A percentile compares a stretch with the other conserved stretches of the same genome.
These are phyloP conservation scores for Cytospora paraplurivora DNA, from an alignment of 2,329 filamentous ascomycete species.

Conservation along the genomic window DNA sequence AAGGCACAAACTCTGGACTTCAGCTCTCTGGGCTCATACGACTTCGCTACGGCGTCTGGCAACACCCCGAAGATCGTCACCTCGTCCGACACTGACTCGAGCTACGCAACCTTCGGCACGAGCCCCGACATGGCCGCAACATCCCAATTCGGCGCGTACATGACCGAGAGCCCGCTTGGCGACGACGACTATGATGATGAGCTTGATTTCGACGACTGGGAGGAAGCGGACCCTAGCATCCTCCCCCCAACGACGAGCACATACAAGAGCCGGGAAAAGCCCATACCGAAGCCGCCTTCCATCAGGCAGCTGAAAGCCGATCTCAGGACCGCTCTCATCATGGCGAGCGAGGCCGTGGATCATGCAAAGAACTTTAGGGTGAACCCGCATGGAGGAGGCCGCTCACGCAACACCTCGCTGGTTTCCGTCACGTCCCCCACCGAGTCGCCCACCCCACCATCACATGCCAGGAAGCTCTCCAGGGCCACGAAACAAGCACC, in stretches of 20 bases:
- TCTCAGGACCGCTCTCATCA: constrained; percentile 67
- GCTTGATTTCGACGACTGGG: constrained; percentile 61
- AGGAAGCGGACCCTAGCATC: constrained; percentile 72
- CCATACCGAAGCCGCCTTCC: constrained; percentile 81
- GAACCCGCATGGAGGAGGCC: constrained; percentile 33
- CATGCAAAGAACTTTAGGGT: constrained; percentile 48
- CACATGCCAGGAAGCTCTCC: constrained; percentile 28
- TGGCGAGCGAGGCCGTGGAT: constrained; percentile 68
- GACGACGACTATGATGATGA: constrained; percentile 48
- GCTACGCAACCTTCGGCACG: constrained; percentile 61
- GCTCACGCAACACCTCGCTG: constrained; percentile 33
- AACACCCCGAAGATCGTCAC: constrained; percentile 43
- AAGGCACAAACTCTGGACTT: constrained; percentile 62
- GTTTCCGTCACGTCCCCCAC: constrained; percentile 26
- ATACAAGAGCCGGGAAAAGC: constrained; percentile 82
- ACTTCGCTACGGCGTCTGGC: constrained; percentile 37
- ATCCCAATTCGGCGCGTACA: constrained; percentile 38
- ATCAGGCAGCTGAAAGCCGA: constrained; percentile 72
- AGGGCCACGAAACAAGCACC: constrained; percentile 46
- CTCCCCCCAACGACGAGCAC: constrained; percentile 97
- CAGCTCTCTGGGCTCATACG: constrained; percentile 52
- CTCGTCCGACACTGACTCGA: constrained; percentile 57
- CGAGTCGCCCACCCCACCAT: constrained; percentile 28
- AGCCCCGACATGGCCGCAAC: constrained; percentile 55
- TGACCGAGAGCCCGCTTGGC: constrained; percentile 42